Conservation (phyloP, 2,329 filamentous ascomycete genomes). For the Calonectria henricotiae region DNA sequence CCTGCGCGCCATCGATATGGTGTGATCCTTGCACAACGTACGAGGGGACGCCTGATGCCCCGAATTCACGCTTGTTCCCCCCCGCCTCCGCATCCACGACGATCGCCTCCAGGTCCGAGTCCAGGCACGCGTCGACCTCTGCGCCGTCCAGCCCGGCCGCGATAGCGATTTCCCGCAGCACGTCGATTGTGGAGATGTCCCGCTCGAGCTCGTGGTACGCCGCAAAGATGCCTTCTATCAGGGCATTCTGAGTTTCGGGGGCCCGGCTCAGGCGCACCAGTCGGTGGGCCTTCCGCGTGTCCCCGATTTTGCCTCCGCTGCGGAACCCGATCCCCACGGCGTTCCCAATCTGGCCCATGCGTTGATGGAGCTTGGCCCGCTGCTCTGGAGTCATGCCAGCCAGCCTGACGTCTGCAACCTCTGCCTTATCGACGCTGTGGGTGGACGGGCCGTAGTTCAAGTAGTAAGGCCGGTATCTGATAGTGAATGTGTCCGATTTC, state of each 20-base stretch:
- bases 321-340: conserved; percentile 57
- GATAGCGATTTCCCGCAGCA: conserved; percentile 47
- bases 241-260: conserved; percentile 34
- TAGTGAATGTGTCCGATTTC: conserved; percentile 55
- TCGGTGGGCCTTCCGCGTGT: conserved; percentile 57
- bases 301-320: conserved; percentile 55
- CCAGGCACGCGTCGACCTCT: conserved; percentile 38
- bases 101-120: conserved; percentile 20
- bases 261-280: conserved; percentile 51
- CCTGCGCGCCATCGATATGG: conserved; percentile 36
- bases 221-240: conserved; percentile 53
- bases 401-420: conserved; percentile 47
- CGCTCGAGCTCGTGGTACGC: conserved; percentile 54
- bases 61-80: conserved; percentile 26
- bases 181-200: conserved; percentile 52
- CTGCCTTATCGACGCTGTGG: conserved; percentile 48
- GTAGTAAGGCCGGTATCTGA: conserved; percentile 60
- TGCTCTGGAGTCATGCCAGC: conserved; percentile 49
- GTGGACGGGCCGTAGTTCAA: conserved; percentile 53
- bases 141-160: conserved; percentile 42
- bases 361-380: conserved; percentile 50
- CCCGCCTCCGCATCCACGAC: conserved; percentile 41
- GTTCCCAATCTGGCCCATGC: conserved; percentile 53
- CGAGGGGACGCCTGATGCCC: conserved; percentile 41
- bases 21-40: conserved; percentile 41